phyloP scores from a whole-genome alignment of 495 filamentous ascomycete genomes.

The Podospora pseudopauciseta region DNA sequence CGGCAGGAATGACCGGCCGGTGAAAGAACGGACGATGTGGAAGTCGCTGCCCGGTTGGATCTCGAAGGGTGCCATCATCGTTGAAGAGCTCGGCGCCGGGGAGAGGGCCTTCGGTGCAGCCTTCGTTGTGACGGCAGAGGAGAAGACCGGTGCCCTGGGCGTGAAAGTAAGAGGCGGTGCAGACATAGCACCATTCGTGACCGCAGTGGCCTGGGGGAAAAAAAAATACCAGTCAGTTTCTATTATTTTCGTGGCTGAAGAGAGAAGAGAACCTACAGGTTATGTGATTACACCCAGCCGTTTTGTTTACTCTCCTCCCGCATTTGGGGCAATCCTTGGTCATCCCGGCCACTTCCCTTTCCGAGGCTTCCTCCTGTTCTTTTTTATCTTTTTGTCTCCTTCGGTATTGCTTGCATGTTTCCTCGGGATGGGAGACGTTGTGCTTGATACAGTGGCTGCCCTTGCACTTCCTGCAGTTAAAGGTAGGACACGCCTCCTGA shows the following conservation, averaged over 20 bases:
- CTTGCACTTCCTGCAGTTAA: slow-evolving; percentile 39
- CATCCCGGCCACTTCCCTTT: slow-evolving; percentile 35
- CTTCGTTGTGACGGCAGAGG: slow-evolving; percentile 32
- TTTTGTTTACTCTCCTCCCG: slow-evolving; percentile 40
- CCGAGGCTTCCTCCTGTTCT: slow-evolving; percentile 38
- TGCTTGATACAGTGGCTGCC: slow-evolving; percentile 42
- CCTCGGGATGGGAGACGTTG: slow-evolving; percentile 43
- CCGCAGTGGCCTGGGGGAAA: slow-evolving; percentile 33
- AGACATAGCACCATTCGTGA: slow-evolving; percentile 47
- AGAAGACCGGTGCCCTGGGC: slow-evolving; percentile 28
- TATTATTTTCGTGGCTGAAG: neutral
- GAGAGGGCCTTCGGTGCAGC: slow-evolving; percentile 27
- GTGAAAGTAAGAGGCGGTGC: slow-evolving; percentile 33
- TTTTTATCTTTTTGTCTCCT: slow-evolving; percentile 25
- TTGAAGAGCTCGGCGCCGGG: slow-evolving; percentile 1
- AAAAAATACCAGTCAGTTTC: neutral
- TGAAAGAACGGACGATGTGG: neutral
- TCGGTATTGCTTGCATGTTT: slow-evolving; percentile 50
- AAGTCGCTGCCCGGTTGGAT: neutral
- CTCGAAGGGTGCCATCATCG: slow-evolving; percentile 8
- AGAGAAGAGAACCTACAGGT: slow-evolving; percentile 34
- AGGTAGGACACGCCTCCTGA: slow-evolving; percentile 33
- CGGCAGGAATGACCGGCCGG: neutral
- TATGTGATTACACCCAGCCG: slow-evolving; percentile 49
- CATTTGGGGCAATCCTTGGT: slow-evolving; percentile 47